These are phyloP conservation scores for Eutrema yunnanense DNA, from an alignment of 345 rosid genomes.

Conservation along the genomic window DNA sequence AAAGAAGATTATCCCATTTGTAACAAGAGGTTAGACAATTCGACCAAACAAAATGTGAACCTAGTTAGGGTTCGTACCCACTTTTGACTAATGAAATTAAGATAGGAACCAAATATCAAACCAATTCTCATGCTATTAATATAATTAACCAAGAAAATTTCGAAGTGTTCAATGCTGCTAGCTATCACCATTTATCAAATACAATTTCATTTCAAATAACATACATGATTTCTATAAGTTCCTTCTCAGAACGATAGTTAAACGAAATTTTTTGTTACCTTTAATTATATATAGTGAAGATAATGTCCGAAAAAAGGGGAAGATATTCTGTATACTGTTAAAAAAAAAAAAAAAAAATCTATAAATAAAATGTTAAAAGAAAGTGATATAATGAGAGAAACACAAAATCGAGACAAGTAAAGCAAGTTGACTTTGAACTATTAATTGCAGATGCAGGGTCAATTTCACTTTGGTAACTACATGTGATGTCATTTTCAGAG, in stretches of 20 bases:
- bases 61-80: constrained; percentile 16
- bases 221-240: background rate
- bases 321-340: background rate
- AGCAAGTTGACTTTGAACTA: constrained; percentile 8
- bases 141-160: background rate
- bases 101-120: background rate
- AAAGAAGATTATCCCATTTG: constrained; percentile 8
- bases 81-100: constrained; percentile 9
- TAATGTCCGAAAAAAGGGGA: background rate
- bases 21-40: constrained; percentile 2
- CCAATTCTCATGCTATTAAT: background rate
- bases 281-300: background rate
- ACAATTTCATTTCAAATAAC: background rate
- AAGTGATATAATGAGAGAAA: background rate
- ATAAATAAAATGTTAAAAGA: background rate
- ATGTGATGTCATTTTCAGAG: constrained; percentile 18
- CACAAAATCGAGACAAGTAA: constrained; percentile 6
- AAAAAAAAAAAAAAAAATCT: background rate
- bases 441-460: background rate
- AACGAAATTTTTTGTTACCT: background rate
- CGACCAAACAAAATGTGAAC: background rate
- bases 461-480: background rate
- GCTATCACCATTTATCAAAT: background rate
- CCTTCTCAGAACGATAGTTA: background rate
- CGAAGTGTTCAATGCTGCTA: background rate